Evolutionary conservation across 352 stramenopile genomes (phyloP).

Genomic region (Thraustochytrium sp.): DNA sequence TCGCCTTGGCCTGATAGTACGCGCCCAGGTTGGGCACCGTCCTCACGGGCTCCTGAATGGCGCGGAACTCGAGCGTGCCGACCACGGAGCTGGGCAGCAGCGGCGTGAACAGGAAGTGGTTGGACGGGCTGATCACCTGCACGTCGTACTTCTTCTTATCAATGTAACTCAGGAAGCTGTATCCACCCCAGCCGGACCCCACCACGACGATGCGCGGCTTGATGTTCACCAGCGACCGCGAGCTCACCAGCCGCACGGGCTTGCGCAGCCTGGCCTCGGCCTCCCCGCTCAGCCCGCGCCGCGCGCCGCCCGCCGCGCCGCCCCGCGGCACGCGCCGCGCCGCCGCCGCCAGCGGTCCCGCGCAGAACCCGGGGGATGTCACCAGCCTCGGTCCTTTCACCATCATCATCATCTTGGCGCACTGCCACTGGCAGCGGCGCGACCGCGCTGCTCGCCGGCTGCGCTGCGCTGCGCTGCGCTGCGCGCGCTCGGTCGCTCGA

Average conservation of each 20-base stretch:
- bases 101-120: slow-evolving; percentile 94
- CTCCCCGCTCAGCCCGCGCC: too few relatives aligned
- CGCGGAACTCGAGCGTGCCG: slow-evolving; percentile 90
- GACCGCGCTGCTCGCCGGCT: too few relatives aligned
- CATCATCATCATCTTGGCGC: too few relatives aligned
- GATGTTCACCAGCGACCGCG: not conserved
- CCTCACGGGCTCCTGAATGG: slow-evolving; percentile 90
- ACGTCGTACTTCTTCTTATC: slow-evolving; percentile 42
- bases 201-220: slow-evolving; percentile 35
- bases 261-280: too few relatives aligned
- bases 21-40: slow-evolving; percentile 57
- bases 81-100: slow-evolving; percentile 88
- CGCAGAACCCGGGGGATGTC: too few relatives aligned
- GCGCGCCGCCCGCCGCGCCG: too few relatives aligned
- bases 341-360: too few relatives aligned
- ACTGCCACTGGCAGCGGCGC: too few relatives aligned
- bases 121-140: slow-evolving; percentile 31
- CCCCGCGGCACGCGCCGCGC: too few relatives aligned
- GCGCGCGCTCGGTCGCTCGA: too few relatives aligned
- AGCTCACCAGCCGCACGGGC: slow-evolving; percentile 18
- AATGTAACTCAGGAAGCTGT: slow-evolving; percentile 38
- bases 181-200: slow-evolving; percentile 38
- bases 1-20: slow-evolving; percentile 68
- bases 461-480: too few relatives aligned
- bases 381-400: too few relatives aligned